Evolutionary conservation across 2,329 filamentous ascomycete genomes (phyloP), one percentile per base, ranked within the genome.

Genomic region (Aspergillus caelatus): DNA sequence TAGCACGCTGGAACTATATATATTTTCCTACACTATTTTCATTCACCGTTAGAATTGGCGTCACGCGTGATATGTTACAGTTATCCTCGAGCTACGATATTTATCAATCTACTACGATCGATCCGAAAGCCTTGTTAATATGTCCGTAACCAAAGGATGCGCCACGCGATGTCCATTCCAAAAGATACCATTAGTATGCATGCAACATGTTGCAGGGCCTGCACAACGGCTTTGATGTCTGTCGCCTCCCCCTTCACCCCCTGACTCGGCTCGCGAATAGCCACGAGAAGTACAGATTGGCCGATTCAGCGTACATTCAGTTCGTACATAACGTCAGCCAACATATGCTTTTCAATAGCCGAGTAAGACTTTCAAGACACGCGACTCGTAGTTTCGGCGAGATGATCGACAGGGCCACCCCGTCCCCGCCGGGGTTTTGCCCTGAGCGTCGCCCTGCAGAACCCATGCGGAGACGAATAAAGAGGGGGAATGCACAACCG

Each of bases 351-450:
- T 0, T 21, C 16, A 2, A n/a, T 2, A 52, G 14, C 26, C 14
- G 26, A n/a, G 46, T 7, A 3, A 52, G 46, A 52, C 26, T 19
- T n/a, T 23, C 9, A 52, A 32, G 46, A 52, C 23, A n/a, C 26
- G 26, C 26, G 46, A 54, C 30, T 36, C 32, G 21, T 54, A 11
- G 19, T n/a, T n/a, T 23, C 14, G 30, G 2, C 19, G 12, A 34
- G 14, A 19, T 54, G 52, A 54, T 54, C 52, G 52, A 32, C 52
- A 54, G 19, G 52, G 52, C 5, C 5, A 50, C 26, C 4, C 46
- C 16, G 12, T 54, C 52, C 50, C 52, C 52, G 30, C 52, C 52
- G 52, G 52, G 30, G 30, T 54, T 54, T 54, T 54, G 52, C 52
- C 52, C 52, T 39, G 52, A 34, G 30, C 32, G 52, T 54, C 30